Base-by-base conservation (phyloP, 768 basidiomycete genomes). In the Termitomyces sp. region DNA sequence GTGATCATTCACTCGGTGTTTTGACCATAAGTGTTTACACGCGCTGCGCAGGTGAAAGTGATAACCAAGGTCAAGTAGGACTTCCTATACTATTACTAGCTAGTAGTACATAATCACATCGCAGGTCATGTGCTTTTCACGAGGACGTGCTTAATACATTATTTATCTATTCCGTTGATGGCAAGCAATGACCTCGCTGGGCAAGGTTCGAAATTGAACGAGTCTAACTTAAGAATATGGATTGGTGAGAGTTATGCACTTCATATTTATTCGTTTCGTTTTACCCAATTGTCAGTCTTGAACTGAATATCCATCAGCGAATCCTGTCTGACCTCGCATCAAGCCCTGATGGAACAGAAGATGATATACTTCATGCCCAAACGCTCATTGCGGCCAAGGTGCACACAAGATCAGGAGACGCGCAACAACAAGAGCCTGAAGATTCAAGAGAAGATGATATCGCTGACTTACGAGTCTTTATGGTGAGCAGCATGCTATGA, bases 301-400 rank as follows among this genome's bases (percentile, higher is more conserved):
- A 94, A 69, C 72, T 93, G 23, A 87, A 90, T 69, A 85, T 92
- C 55, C 87, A 85, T 61, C 89, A 90, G 64, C 79, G 80, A 59
- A 88, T 94, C 60, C 71, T 93, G 23, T 81, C 85, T 28, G 90
- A 93, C 72, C 79, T 94, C 57, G 89, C 88, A 5, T 74, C 76
- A 20, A 83, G 80, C 64, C 73, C 82, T 55, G 78, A 79, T 18
- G 76, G 79, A 35, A 72, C 75, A 26, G 73, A 78, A 57, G 81
- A 81, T 23, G 78, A 80, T 64, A 64, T 80, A 9, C 64, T 73
- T 18, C 75, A 77, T 60, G 80, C 83, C 8, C 79, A 82, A 64
- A 75, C 83, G 46, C 70, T 87, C 56, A 80, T 93, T 44, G 79
- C 81, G 16, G 83, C 87, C 23, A 85, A 83, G 65, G 84, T 85